A percentile compares a stretch with the other conserved stretches of the same genome.
Conservation (phyloP, 306 rosid species). For the Cyclanthera cordifolia region DNA sequence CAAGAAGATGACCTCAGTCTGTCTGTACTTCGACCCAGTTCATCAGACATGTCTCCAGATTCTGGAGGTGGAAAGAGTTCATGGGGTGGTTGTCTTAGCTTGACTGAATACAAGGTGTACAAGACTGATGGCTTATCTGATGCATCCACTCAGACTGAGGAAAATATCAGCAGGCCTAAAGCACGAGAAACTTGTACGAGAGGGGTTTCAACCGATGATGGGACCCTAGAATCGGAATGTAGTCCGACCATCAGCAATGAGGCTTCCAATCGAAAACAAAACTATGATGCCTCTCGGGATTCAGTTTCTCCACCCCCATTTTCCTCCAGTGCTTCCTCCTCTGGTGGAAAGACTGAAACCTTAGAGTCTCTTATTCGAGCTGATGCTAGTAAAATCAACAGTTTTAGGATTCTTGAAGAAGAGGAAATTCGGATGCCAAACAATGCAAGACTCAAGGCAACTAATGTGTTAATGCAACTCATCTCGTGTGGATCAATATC, state of each 20-base stretch:
- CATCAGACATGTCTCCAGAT: constrained; percentile 51
- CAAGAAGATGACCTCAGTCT: constrained; percentile 63
- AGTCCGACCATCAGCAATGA: constrained; percentile 25
- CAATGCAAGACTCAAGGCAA: constrained; percentile 53
- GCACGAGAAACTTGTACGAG: constrained; percentile 57
- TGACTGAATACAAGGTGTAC: constrained; percentile 60
- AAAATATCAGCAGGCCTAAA: constrained; percentile 26
- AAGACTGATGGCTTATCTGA: constrained; percentile 64
- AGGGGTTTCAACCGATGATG: constrained; percentile 85
- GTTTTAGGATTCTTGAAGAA: constrained; percentile 63
- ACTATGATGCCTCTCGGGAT: constrained; percentile 35
- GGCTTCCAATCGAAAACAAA: constrained; percentile 29
- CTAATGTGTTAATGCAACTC: constrained; percentile 67
- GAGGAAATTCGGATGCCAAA: constrained; percentile 47
- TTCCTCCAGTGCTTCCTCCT: constrained; percentile 48
- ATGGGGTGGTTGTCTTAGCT: constrained; percentile 48
- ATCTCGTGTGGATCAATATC: constrained; percentile 86
- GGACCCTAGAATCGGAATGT: constrained; percentile 39
- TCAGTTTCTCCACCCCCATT: constrained; percentile 49
- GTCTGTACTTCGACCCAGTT: constrained; percentile 29
- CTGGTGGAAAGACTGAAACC: constrained; percentile 73
- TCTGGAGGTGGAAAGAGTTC: constrained; percentile 41
- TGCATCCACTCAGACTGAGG: constrained; percentile 94
- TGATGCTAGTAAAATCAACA: constrained; percentile 66
- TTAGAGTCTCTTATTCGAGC: constrained; percentile 82